phyloP scores from a whole-genome alignment of 441 rosid genomes.

The Syzygium malaccense region DNA sequence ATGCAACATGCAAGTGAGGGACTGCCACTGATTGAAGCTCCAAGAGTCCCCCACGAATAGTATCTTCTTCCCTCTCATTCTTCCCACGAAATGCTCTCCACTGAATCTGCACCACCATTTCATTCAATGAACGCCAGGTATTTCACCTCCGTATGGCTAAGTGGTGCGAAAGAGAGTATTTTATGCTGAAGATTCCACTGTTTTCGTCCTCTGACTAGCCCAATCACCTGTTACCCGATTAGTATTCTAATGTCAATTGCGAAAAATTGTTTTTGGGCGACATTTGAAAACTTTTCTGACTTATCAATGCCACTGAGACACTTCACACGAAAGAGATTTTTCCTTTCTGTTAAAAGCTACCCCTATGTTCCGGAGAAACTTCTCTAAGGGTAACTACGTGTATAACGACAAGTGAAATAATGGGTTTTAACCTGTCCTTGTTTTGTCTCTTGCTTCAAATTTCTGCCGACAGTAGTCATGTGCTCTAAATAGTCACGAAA shows the following conservation, averaged over 20 bases:
- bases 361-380: neutral
- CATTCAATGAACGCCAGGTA: neutral
- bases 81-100: slow-evolving; percentile 25
- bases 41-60: slow-evolving; percentile 56
- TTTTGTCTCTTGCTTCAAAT: neutral
- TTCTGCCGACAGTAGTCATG: neutral
- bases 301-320: neutral
- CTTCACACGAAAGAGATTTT: neutral
- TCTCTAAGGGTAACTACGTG: neutral
- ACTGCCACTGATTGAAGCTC: slow-evolving; percentile 50
- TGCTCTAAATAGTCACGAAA: neutral
- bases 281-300: neutral
- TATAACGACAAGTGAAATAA: neutral
- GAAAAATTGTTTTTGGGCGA: neutral
- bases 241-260: neutral
- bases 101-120: slow-evolving; percentile 23
- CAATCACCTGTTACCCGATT: neutral
- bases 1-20: slow-evolving; percentile 51
- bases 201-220: neutral
- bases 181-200: neutral
- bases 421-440: neutral
- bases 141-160: neutral
- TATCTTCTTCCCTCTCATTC: slow-evolving; percentile 31
- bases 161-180: neutral
- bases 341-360: neutral